Conservation (phyloP, 208 protist species). For the Trypanosoma avium region DNA sequence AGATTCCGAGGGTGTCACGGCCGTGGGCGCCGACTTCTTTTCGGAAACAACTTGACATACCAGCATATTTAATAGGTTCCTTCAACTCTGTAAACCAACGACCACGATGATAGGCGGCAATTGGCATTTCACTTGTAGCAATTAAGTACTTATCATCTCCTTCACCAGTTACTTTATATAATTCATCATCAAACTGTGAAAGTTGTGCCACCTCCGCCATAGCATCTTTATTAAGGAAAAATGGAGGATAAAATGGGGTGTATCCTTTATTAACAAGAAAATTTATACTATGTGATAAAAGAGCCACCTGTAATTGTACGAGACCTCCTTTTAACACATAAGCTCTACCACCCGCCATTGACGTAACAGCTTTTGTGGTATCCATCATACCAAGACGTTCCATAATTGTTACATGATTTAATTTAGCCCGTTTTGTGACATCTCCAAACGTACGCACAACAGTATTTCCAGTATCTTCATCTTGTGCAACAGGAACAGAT, state of each 20-base stretch:
- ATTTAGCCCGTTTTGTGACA: slow-evolving; percentile 56
- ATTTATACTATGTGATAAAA: slow-evolving; percentile 97
- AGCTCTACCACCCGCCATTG: slow-evolving; percentile 95
- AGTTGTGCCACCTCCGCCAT: slow-evolving; percentile 98
- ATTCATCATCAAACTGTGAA: slow-evolving; percentile 99
- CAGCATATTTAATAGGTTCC: slow-evolving; percentile 95
- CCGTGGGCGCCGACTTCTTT: slow-evolving; percentile 99
- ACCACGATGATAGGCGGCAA: slow-evolving; percentile 96
- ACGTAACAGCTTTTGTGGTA: slow-evolving; percentile 68
- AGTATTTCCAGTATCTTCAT: slow-evolving; percentile 95
- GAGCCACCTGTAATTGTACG: slow-evolving; percentile 97
- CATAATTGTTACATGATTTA: slow-evolving; percentile 95
- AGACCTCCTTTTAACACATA: slow-evolving; percentile 98
- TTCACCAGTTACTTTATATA: slow-evolving; percentile 98
- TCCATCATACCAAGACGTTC: slow-evolving; percentile 91
- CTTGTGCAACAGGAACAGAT: slow-evolving; percentile 90
- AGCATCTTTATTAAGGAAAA: slow-evolving; percentile 98
- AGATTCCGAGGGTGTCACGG: slow-evolving; percentile 94
- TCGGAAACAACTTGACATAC: slow-evolving; percentile 99
- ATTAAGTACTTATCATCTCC: slow-evolving; percentile 99
- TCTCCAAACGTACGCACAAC: slow-evolving; percentile 89
- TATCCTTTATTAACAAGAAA: slow-evolving; percentile 94
- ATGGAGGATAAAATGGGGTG: slow-evolving; percentile 98
- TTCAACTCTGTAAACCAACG: slow-evolving; percentile 93
- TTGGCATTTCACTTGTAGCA: slow-evolving; percentile 99